Base-by-base conservation (phyloP, 176 grass and related monocot species). In the Themeda triandra region DNA sequence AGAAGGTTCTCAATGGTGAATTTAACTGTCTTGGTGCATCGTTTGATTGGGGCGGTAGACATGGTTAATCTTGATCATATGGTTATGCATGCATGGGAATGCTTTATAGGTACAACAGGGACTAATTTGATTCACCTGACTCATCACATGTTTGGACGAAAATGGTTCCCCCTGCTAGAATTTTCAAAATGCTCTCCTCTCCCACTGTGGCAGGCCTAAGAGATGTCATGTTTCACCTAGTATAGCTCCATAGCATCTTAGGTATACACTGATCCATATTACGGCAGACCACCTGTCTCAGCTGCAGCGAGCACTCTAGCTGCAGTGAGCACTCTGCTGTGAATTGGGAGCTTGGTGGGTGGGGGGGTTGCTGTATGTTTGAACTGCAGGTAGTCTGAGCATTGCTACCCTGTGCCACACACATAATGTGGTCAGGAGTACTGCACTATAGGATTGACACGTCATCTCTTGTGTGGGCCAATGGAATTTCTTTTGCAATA, bases 21-120 rank as follows among this genome's bases (percentile, higher is more conserved):
- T 82, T 8, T 62, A 71, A 42, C 25, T 73, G 18, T 73, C 49
- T 62, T 60, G 35, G 68, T 83, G 39, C 39, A 74, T 64, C 66
- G 24, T 23, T 63, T 15, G 7, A 63, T 74, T 18, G 18, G 68
- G 44, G 24, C 30, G 3, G 66, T 29, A 71, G 51, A 54, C 68
- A 62, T 44, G 54, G 37, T 63, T 30, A 33, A 46, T 83, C 69
- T 63, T 8, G 21, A 41, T 59, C 25, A 46, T 44, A 48, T 8
- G 23, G 7, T 48, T 66, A 13, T 36, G 78, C 42, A 51, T 51
- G 41, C 62, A 48, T 48, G 40, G 24, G 10, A 35, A 36, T 82
- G 53, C 36, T 27, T 40, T 29, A 33, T 73, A 62, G 35, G 17
- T 44, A n/a, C 6, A 13, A 9, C 69, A 31, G 37, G 53, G 53